These are phyloP conservation scores for Mycogone perniciosa DNA, from an alignment of 2,329 filamentous ascomycete species.

Conservation along the genomic window DNA sequence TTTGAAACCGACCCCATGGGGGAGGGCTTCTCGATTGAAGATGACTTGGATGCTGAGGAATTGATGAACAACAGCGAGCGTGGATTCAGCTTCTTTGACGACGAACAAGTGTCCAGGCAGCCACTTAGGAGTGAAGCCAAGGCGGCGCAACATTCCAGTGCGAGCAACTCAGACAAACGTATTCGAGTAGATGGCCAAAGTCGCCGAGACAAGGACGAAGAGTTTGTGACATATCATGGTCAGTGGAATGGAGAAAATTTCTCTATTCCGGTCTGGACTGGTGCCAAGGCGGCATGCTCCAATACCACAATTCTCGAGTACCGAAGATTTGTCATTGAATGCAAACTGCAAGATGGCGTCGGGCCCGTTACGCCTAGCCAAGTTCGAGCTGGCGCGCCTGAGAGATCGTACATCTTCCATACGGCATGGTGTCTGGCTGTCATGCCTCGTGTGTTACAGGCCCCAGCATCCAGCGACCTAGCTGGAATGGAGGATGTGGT, in stretches of 20 bases:
- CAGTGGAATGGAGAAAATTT: conserved; percentile 23
- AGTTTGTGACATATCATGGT: conserved; percentile 20
- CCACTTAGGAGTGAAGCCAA: background rate
- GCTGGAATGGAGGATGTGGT: conserved; percentile 39
- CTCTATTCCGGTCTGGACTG: conserved; percentile 40
- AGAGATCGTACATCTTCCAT: conserved; percentile 39
- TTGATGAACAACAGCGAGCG: conserved; percentile 35
- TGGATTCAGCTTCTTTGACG: conserved; percentile 42
- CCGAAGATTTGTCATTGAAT: conserved; percentile 36
- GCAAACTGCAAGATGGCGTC: conserved; percentile 30
- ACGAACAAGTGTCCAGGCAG: conserved; percentile 15
- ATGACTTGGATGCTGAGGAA: conserved; percentile 35
- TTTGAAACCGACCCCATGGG: conserved; percentile 41
- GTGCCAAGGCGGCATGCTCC: conserved; percentile 26
- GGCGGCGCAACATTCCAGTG: conserved; percentile 9
- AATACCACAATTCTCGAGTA: conserved; percentile 41
- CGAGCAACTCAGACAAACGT: background rate
- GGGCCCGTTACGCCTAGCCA: conserved; percentile 45
- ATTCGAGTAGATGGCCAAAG: background rate
- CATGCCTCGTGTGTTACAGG: conserved; percentile 25
- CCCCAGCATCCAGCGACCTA: conserved; percentile 27
- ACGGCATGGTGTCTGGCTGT: conserved; percentile 48
- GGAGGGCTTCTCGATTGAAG: conserved; percentile 26
- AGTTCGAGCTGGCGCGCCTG: conserved; percentile 43
- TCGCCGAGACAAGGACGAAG: conserved; percentile 1